Base-by-base conservation (phyloP, 2,329 filamentous ascomycete species). In the Colletotrichum scovillei region DNA sequence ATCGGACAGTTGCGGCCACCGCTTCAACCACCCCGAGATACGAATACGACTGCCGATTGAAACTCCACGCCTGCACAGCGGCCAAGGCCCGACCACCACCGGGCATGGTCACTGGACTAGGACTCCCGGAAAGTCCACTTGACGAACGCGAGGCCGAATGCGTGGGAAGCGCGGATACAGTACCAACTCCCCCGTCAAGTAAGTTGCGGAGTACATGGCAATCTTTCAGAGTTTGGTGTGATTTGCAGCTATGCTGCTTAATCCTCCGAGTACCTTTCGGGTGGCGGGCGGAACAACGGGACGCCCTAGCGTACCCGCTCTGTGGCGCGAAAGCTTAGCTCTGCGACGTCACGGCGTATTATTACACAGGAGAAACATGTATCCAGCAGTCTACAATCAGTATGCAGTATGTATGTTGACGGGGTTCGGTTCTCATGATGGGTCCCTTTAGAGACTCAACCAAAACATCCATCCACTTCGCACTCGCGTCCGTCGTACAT, bases 1-100 rank as follows among this genome's bases (percentile, higher is more conserved):
- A 9, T 53, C 53, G 67, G 67, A 14, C 52, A 52, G 22, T 65
- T 38, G 60, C 58, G 67, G 42, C 14, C 35, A 35, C 60, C 55
- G 56, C 42, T 38, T 38, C 35, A 55, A 22, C 67, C 35, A 49
- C 26, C 28, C 49, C 67, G 53, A 58, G 28, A 69, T 65, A 69
- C 67, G 67, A 69, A 65, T 58, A 65, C 60, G 60, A 35, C n/a
- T 38, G 35, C 24, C n/a, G 42, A n/a, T 22, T 52, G 53, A 26
- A 26, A 28, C 42, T 11, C 28, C 38, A 42, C 14, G 6, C 4
- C 38, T 6, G 5, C 38, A 16, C 32, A 22, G 11, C 7, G 5
- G 7, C 22, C 49, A 52, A n/a, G 32, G 12, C 16, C 9, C 35
- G 14, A 62, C 14, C 12, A 62, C 14, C 12, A 4, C 16, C 14